Evolutionary conservation across 805 yeast genomes (phyloP), one percentile per base, ranked within the genome.

Genomic region (Barnettozyma populi): DNA sequence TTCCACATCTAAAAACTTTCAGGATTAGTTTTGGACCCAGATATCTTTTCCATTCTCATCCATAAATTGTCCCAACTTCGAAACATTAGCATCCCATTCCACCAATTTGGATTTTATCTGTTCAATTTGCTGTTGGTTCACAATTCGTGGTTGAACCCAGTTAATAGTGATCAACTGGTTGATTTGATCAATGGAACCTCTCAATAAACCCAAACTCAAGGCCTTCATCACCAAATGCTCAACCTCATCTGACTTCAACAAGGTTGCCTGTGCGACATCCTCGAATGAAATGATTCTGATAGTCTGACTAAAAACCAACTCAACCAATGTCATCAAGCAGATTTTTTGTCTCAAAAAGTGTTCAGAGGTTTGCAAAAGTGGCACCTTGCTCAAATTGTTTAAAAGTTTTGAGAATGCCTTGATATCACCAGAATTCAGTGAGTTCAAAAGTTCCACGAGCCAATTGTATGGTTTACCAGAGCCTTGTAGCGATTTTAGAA

Each of bases 131-230:
- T 78, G 79, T 53, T 73, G 74, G 60, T 88, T 88, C 76, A 94
- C 84, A 47, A 90, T 87, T 60, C 98, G 78, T 50, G 99, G 98
- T 73, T 94, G 98, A 52, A 92, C 84, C 99, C 99, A 94, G 24
- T 86, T 81, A 42, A 94, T 82, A 31, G 84, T 81, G 48, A 94
- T 86, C 13, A 84, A 71, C 64, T 84, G 79, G 43, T 79, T 78
- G 38, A 90, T 87, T 70, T 94, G 95, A 64, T 94, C 95, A 57
- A 94, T 92, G 44, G 79, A 74, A n/a, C 99, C 99, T 65, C 81
- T 80, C 60, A 94, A 76, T 55, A 94, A 74, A 16, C 86, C 87
- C 48, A 94, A 71, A 53, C 94, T 81, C 53, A 94, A 79, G 36
- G 97, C 90, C 70, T 88, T 88, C 85, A 94, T 90, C 29, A 92